Base-by-base conservation (phyloP, 2,329 filamentous ascomycete species). In the Fusarium floridanum region DNA sequence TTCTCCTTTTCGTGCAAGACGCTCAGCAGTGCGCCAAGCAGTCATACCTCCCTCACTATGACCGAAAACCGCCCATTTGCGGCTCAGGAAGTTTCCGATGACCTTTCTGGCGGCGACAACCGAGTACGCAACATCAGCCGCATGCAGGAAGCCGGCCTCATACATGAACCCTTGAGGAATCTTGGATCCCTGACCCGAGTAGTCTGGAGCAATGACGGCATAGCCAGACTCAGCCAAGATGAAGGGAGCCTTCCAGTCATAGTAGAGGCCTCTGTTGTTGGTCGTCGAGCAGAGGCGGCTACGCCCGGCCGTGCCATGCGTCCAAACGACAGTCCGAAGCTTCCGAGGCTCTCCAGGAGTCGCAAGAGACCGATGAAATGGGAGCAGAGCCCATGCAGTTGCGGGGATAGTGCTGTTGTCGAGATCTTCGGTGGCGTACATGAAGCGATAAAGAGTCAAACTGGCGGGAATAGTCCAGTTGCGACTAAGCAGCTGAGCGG, bases 11-110 rank as follows among this genome's bases (percentile, higher is more conserved):
- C 53, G 61, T 17, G 76, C 77, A 14, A 75, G 64, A 8, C 78
- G 70, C 66, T 79, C 76, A 17, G 69, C 73, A 14, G 77, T 78
- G 7, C 76, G 68, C 77, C 77, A 79, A 2, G 64, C 76, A 1
- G 76, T 76, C 70, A 77, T 68, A 10, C 77, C 77, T 0, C 77
- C 77, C 24, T 79, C 76, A 57, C 76, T 78, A 27, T 79, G 77
- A 1, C 77, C 77, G 1, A 66, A 29, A 0, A 77, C 68, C 4
- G 69, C 76, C 76, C 76, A 79, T n/a, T 79, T 72, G 9, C 74
- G 55, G 14, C 67, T 68, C 0, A 79, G 39, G 0, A 64, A 39
- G 2, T 61, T 34, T 5, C 74, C 70, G 0, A 79, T 36, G 14
- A 56, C 61, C 12, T 67, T 74, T 5, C 75, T 62, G 1, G 72